Base-by-base conservation (phyloP, 2,329 filamentous ascomycete species). In the Talaromyces pinophilus region DNA sequence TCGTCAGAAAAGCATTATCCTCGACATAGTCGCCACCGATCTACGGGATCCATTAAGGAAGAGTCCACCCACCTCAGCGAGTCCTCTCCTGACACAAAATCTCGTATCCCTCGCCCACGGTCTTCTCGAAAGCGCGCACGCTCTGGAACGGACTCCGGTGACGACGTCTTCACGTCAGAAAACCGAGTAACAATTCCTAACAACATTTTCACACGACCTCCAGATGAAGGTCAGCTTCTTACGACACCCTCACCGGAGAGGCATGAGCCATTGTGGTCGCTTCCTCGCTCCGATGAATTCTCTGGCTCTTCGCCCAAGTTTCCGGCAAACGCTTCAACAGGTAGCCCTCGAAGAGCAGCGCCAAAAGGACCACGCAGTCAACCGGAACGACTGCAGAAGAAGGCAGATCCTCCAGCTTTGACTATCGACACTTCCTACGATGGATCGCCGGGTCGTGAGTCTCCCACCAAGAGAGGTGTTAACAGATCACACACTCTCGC, bases 301-400 rank as follows among this genome's bases (percentile, higher is more conserved):
- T 71, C 74, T 6, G 69, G 70, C 2, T 59, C 68, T 13, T 65
- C 66, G 5, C 52, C 63, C 7, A 59, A 59, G 3, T 46, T 67
- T 35, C 65, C 70, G 15, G 73, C 76, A 50, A 75, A 75, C 57
- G 66, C 69, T 1, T 65, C 71, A 5, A 69, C 68, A 19, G 72
- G 73, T 11, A 77, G 76, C 48, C 76, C 75, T 35, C 75, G 76
- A 17, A 72, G 75, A 1, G 72, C 76, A 10, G 69, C 67, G 1
- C 72, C 78, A 10, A 78, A 75, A 57, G 76, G 77, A 1, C 76
- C 76, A 15, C 76, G 77, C 35, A 74, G 28, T 33, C 76, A 76
- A 64, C 77, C 76, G 0, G 64, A 44, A 3, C 70, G 63, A n/a
- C 50, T 70, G 30, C 52, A 64, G 25, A 71, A 71, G 19, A 74